Conservation (phyloP, 169 alveolate genomes). For the Eimeria tenella region DNA sequence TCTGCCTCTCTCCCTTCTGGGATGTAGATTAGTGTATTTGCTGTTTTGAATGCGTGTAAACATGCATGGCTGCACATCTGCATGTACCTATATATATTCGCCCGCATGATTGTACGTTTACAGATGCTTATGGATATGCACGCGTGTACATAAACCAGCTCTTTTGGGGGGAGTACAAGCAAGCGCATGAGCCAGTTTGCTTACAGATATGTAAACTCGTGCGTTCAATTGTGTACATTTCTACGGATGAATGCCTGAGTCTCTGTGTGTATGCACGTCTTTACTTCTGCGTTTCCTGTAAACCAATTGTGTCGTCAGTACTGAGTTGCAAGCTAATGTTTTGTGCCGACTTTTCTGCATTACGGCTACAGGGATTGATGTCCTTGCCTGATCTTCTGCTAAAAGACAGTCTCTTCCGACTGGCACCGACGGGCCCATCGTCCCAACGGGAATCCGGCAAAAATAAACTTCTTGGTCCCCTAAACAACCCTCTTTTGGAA, state of each 20-base stretch:
- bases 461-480: slow-evolving; percentile 9
- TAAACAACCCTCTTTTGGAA: slow-evolving; percentile 68
- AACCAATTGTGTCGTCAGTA: no score
- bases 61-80: background rate
- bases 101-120: background rate
- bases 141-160: no score
- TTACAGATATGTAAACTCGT: background rate
- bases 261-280: background rate
- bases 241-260: background rate
- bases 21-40: no score
- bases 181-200: background rate
- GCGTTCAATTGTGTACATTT: no score
- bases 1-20: no score
- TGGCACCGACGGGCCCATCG: slow-evolving; percentile 13
- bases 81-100: background rate
- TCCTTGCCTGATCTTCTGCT: slow-evolving; percentile 79
- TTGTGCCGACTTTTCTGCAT: background rate
- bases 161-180: background rate
- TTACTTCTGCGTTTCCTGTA: no score
- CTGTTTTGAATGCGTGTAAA: no score
- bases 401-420: slow-evolving; percentile 62
- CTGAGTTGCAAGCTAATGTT: no score
- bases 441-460: slow-evolving; percentile 9
- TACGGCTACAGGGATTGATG: slow-evolving; percentile 70
- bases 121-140: background rate